Evolutionary conservation across 768 basidiomycete genomes (phyloP).

Genomic region (Pulveroboletus sp.): DNA sequence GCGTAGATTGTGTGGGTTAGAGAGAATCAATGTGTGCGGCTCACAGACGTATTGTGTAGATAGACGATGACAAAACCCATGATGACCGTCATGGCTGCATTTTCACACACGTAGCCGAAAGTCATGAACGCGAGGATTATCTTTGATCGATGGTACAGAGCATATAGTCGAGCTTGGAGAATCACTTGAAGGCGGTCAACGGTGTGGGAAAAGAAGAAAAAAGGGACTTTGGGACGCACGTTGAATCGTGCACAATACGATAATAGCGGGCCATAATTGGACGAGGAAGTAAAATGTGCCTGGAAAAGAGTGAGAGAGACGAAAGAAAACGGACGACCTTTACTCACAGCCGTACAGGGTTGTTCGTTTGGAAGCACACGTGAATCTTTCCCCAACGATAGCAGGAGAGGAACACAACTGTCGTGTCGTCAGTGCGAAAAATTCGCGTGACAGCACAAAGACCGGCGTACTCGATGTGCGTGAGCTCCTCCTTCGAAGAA

Average conservation of each 20-base stretch:
- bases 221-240: neutral
- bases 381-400: neutral
- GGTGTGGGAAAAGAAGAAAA: neutral
- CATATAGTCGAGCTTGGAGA: conserved; percentile 14
- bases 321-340: neutral
- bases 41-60: neutral
- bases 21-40: neutral
- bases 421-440: neutral
- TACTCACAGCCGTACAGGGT: conserved; percentile 12
- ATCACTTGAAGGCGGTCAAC: conserved; percentile 4
- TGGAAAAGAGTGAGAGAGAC: neutral
- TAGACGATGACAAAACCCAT: neutral
- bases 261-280: neutral
- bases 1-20: neutral
- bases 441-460: neutral
- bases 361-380: neutral
- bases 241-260: neutral
- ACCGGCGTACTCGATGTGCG: conserved; percentile 5
- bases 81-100: neutral
- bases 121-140: conserved; percentile 6
- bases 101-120: conserved; percentile 6
- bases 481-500: conserved; percentile 6
- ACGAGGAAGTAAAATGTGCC: conserved; percentile 6
- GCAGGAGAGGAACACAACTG: conserved; percentile 6
- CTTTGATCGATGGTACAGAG: conserved; percentile 8